Percentiles rank a stretch among this genome's conserved stretches.
Evolutionary conservation across 371 early-diverging fungal species (phyloP).

Genomic region (Chytridium lagenaria): DNA sequence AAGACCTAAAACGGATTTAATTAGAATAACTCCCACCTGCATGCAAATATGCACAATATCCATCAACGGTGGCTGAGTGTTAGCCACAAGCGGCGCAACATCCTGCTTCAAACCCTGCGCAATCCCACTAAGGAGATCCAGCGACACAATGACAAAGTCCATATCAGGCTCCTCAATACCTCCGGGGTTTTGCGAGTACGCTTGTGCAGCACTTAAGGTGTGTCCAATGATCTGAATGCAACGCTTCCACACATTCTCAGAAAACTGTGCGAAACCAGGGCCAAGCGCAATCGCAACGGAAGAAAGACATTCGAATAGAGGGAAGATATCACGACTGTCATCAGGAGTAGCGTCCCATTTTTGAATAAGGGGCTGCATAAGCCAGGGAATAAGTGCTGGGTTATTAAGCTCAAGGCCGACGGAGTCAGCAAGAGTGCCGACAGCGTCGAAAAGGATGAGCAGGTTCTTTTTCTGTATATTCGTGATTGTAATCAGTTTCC

Average conservation of each 20-base stretch:
- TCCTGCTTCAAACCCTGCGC: conserved; percentile 85
- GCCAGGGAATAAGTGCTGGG: conserved; percentile 70
- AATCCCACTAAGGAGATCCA: conserved; percentile 92
- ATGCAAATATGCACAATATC: conserved; percentile 80
- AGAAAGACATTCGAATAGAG: conserved; percentile 92
- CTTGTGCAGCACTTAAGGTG: conserved; percentile 63
- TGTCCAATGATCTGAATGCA: conserved; percentile 81
- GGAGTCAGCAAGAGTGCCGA: conserved; percentile 91
- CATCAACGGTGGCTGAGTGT: conserved; percentile 60
- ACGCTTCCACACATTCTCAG: conserved; percentile 83
- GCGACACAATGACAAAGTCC: conserved; percentile 92
- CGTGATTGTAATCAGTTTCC: too few species aligned
- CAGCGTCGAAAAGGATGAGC: conserved; percentile 88
- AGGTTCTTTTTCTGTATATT: conserved; percentile 74
- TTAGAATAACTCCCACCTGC: conserved; percentile 55
- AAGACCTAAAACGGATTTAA: too few species aligned
- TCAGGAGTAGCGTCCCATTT: conserved; percentile 82
- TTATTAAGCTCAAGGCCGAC: conserved; percentile 82
- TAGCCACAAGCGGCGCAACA: conserved; percentile 74
- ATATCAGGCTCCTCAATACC: conserved; percentile 71
- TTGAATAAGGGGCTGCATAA: conserved; percentile 85
- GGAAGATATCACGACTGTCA: conserved; percentile 85
- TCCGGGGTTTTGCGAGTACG: conserved; percentile 57
- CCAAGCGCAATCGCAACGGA: conserved; percentile 88
- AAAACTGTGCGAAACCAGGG: conserved; percentile 80